A percentile compares a stretch with the other conserved stretches of the same genome.
Conservation (phyloP, 2,329 filamentous ascomycete genomes). For the Cordyceps militaris region DNA sequence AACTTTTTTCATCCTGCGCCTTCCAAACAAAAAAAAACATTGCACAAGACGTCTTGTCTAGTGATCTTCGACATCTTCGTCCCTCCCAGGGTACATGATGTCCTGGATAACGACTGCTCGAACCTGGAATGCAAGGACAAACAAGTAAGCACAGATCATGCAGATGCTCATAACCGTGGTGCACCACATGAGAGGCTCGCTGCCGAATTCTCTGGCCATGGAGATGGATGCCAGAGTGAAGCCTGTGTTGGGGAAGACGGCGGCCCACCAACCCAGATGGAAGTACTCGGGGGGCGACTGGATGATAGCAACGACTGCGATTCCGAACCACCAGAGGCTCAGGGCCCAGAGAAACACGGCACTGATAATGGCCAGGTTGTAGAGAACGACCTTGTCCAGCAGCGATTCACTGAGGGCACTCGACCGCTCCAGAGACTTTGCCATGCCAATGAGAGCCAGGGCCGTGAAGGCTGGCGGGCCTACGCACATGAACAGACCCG, state of each 20-base stretch:
- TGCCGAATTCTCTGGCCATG: slow-evolving; percentile 42
- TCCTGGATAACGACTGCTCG: slow-evolving; percentile 44
- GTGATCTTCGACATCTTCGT: slow-evolving; percentile 44
- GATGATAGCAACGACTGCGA: slow-evolving; percentile 28
- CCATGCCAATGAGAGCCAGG: slow-evolving; percentile 62
- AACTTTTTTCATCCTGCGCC: not conserved
- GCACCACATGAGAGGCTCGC: slow-evolving; percentile 39
- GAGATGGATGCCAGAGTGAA: slow-evolving; percentile 51
- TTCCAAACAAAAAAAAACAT: not conserved
- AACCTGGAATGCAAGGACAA: slow-evolving; percentile 38
- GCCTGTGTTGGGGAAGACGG: slow-evolving; percentile 56
- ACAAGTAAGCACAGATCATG: slow-evolving; percentile 33
- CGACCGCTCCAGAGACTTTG: slow-evolving; percentile 34
- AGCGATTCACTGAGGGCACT: slow-evolving; percentile 35
- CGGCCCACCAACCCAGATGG: slow-evolving; percentile 57
- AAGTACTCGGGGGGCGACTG: slow-evolving; percentile 41
- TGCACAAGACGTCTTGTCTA: not conserved
- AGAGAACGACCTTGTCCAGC: slow-evolving; percentile 37
- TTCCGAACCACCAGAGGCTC: slow-evolving; percentile 49
- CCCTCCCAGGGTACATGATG: slow-evolving; percentile 48
- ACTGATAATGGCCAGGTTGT: slow-evolving; percentile 38
- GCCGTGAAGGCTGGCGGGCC: slow-evolving; percentile 67
- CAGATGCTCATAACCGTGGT: slow-evolving; percentile 43
- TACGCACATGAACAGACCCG: slow-evolving; percentile 70
- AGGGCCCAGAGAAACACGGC: slow-evolving; percentile 60